phyloP scores from a whole-genome alignment of 2,329 filamentous ascomycete species.

The Dryadomyces quercivorus region DNA sequence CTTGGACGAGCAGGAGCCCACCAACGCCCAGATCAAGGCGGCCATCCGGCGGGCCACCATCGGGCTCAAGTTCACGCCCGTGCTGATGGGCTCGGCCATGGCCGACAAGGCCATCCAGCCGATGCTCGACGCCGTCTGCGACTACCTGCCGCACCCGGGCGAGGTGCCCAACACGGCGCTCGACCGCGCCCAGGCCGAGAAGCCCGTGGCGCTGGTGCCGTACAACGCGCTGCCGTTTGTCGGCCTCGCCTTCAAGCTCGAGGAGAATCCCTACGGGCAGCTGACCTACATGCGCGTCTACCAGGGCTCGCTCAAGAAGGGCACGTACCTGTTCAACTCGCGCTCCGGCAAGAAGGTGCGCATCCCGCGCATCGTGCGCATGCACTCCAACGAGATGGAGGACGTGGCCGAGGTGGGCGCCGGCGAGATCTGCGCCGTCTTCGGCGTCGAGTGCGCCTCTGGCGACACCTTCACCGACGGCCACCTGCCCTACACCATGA shows the following conservation, averaged over 20 bases:
- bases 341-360: slow-evolving; percentile 92
- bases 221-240: slow-evolving; percentile 93
- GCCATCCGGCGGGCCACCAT: slow-evolving; percentile 91
- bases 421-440: slow-evolving; percentile 96
- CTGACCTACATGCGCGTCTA: slow-evolving; percentile 98
- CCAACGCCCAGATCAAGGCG: slow-evolving; percentile 71
- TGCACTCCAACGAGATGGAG: slow-evolving; percentile 99
- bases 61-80: slow-evolving; percentile 76
- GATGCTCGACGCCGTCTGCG: slow-evolving; percentile 89
- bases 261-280: slow-evolving; percentile 97
- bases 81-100: slow-evolving; percentile 91
- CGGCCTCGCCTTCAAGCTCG: slow-evolving; percentile 93
- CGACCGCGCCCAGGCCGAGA: slow-evolving; percentile 68
- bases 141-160: slow-evolving; percentile 85
- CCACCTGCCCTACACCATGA: slow-evolving; percentile 84
- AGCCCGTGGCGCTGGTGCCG: slow-evolving; percentile 73
- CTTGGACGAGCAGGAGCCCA: slow-evolving; percentile 75
- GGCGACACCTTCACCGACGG: slow-evolving; percentile 98
- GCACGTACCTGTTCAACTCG: slow-evolving; percentile 84
- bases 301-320: slow-evolving; percentile 82
- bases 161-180: slow-evolving; percentile 85
- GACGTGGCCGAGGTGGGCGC: slow-evolving; percentile 86
- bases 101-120: slow-evolving; percentile 93
- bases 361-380: slow-evolving; percentile 92
- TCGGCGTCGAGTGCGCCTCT: slow-evolving; percentile 93